Conservation (phyloP, 352 stramenopile species). For the Phytophthora europaea region DNA sequence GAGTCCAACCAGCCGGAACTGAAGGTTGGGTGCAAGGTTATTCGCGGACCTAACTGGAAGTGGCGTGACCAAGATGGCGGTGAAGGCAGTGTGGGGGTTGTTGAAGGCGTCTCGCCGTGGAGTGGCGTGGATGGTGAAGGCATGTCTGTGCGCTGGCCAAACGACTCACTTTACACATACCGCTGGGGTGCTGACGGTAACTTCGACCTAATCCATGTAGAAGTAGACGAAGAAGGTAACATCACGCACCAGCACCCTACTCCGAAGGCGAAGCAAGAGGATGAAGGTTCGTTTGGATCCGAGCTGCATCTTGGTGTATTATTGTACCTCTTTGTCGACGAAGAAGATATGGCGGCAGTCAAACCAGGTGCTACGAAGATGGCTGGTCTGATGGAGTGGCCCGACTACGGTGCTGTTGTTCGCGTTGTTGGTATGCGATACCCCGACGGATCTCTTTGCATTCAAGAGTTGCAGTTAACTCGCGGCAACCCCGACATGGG, state of each 20-base stretch:
- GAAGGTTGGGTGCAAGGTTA: slow-evolving; percentile 87
- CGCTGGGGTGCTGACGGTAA: slow-evolving; percentile 90
- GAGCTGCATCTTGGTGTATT: slow-evolving; percentile 86
- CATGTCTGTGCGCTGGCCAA: slow-evolving; percentile 91
- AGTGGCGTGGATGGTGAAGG: slow-evolving; percentile 91
- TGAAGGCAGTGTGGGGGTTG: slow-evolving; percentile 82
- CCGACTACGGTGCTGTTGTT: slow-evolving; percentile 84
- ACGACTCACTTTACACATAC: slow-evolving; percentile 91
- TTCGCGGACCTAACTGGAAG: slow-evolving; percentile 92
- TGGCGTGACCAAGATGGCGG: slow-evolving; percentile 91
- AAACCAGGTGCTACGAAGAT: slow-evolving; percentile 48
- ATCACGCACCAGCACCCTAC: slow-evolving; percentile 77
- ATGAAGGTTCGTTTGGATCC: slow-evolving; percentile 79
- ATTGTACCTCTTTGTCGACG: slow-evolving; percentile 67
- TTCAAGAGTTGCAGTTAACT: slow-evolving; percentile 87
- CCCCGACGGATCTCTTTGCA: slow-evolving; percentile 62
- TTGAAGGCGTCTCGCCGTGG: slow-evolving; percentile 90
- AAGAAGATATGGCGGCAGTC: slow-evolving; percentile 4
- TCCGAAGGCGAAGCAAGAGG: slow-evolving; percentile 74
- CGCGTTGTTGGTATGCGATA: slow-evolving; percentile 69
- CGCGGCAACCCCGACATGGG: slow-evolving; percentile 89
- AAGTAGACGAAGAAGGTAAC: slow-evolving; percentile 85
- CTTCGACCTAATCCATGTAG: slow-evolving; percentile 87
- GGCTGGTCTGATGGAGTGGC: slow-evolving; percentile 80
- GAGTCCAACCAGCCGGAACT: slow-evolving; percentile 65